These are phyloP conservation scores for Gossypium lobatum DNA, from an alignment of 441 rosid genomes.

Conservation along the genomic window DNA sequence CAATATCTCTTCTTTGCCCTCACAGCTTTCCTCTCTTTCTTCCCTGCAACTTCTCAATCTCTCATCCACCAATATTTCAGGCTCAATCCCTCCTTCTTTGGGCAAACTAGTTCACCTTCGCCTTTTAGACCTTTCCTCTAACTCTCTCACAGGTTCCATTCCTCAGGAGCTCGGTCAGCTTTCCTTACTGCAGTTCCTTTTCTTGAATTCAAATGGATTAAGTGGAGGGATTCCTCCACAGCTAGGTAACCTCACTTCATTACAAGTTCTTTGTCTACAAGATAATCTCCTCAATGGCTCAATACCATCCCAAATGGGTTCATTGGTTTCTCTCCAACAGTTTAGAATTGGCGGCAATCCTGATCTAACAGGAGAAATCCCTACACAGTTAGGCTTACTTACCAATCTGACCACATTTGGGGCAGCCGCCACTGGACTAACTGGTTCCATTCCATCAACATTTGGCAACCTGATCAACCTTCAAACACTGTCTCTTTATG, in stretches of 20 bases:
- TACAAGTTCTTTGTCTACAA: conserved; percentile 78
- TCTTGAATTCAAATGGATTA: conserved; percentile 68
- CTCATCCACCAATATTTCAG: conserved; percentile 83
- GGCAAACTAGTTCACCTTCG: conserved; percentile 59
- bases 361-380: conserved; percentile 63
- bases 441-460: conserved; percentile 71
- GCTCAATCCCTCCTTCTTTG: conserved; percentile 70
- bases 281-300: conserved; percentile 82
- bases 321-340: conserved; percentile 70
- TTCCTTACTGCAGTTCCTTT: conserved; percentile 75
- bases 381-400: conserved; percentile 62
- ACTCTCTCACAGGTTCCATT: conserved; percentile 69
- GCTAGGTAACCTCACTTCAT: conserved; percentile 52
- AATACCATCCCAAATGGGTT: conserved; percentile 73
- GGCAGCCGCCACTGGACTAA: conserved; percentile 74
- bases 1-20: conserved; percentile 68
- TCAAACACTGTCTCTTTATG: conserved; percentile 83
- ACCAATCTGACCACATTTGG: conserved; percentile 83
- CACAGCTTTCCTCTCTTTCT: conserved; percentile 66
- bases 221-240: conserved; percentile 65
- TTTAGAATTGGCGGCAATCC: conserved; percentile 87
- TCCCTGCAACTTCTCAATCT: conserved; percentile 83
- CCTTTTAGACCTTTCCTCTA: conserved; percentile 85
- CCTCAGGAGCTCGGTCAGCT: conserved; percentile 71
- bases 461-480: conserved; percentile 79